Base-by-base conservation (phyloP, 768 basidiomycete species). In the Leucosporidium creatinivorum region DNA sequence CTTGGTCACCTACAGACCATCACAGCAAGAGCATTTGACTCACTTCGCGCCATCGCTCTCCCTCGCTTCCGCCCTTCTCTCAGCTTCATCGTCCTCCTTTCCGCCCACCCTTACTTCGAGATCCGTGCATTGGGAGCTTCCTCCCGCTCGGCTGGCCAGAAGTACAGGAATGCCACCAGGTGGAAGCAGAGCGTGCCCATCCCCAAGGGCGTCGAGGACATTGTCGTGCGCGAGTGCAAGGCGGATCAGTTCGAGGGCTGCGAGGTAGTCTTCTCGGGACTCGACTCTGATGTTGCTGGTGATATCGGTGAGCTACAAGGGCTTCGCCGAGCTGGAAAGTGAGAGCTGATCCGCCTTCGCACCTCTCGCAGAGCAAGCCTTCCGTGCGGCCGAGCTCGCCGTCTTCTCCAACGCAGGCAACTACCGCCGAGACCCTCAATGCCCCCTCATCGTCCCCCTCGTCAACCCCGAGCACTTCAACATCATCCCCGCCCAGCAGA, bases 371-470 rank as follows among this genome's bases (percentile, higher is more conserved):
- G 94, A 99, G 82, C 80, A 82, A 31, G 87, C 89, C 0, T 94
- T 98, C 79, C 83, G 93, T 72, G 77, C 82, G 21, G 91, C 94
- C 26, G 89, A 98, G 75, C 84, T 94, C 28, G 86, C 88, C 63
- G 87, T 99, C 17, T 99, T 97, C 79, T 94, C 92, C 26, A 98
- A 99, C 72, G 86, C 94, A n/a, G 96, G 94, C 80, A 96, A 93
- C 79, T 91, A 87, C 79, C 85, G 96, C 58, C 82, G 93, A 25
- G 94, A 97, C 77, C 91, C 92, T 3, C 81, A 85, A 71, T 91
- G 94, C 9, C 96, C 96, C 0, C 88, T 99, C 76, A 85, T 97
- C 79, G 96, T 99, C 4, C 96, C 96, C 18, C 87, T 96, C 73
- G 93, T 94, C 73, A 99, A 99, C 80, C 82, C 90, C 1, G 81